Conservation (phyloP, 2,329 filamentous ascomycete genomes). For the Lasiodiplodia gonubiensis region DNA sequence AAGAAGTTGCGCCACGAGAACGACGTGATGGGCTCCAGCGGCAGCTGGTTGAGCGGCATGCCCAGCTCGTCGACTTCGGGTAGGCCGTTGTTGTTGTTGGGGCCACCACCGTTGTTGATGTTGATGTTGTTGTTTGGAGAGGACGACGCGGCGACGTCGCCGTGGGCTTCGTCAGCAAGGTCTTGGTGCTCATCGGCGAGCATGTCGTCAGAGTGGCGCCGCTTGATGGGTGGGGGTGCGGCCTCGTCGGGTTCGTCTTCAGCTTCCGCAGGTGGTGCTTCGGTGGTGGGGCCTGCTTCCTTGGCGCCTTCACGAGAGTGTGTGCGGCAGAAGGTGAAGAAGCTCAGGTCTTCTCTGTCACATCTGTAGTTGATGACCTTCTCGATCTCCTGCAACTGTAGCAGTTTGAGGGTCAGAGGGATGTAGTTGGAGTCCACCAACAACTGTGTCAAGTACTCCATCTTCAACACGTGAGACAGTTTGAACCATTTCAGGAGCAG, state of each 20-base stretch:
- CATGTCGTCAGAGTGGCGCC: conserved; percentile 55
- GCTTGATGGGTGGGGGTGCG: conserved; percentile 78
- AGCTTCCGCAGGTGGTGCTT: conserved; percentile 36
- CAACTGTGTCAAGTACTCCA: conserved; percentile 92
- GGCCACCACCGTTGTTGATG: neutral
- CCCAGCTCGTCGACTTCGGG: conserved; percentile 84
- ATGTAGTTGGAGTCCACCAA: conserved; percentile 95
- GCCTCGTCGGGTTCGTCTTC: conserved; percentile 64
- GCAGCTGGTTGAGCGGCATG: conserved; percentile 73
- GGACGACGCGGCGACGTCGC: conserved; percentile 43
- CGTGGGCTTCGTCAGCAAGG: conserved; percentile 30
- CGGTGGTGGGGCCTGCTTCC: conserved; percentile 42
- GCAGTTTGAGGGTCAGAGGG: conserved; percentile 87
- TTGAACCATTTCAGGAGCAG: conserved; percentile 97
- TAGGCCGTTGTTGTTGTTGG: conserved; percentile 35
- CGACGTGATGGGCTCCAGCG: conserved; percentile 78
- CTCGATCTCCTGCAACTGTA: conserved; percentile 93
- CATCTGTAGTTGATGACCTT: conserved; percentile 84
- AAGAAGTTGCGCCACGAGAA: conserved; percentile 95
- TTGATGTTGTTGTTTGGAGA: conserved; percentile 33
- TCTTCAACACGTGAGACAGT: conserved; percentile 90
- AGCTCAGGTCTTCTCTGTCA: conserved; percentile 84
- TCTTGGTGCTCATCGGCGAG: conserved; percentile 31
- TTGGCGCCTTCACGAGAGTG: conserved; percentile 65
- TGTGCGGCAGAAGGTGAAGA: conserved; percentile 87